Conservation (phyloP, 371 early-diverging fungal genomes). For the Syncephalastrum racemosum region DNA sequence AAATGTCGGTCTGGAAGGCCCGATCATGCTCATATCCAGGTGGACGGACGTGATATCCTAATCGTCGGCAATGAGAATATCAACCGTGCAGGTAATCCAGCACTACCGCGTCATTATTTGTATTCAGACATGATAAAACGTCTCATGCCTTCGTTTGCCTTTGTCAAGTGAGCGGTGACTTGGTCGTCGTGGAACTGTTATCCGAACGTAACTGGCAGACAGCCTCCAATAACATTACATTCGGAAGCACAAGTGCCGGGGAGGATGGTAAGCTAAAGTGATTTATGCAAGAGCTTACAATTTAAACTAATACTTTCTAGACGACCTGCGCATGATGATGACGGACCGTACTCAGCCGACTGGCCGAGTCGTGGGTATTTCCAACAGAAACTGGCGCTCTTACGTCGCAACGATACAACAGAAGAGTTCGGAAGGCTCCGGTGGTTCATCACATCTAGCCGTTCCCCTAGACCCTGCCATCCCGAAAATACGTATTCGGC, state of each 20-base stretch:
- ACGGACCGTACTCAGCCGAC: slow-evolving; percentile 35
- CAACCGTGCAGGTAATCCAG: slow-evolving; percentile 71
- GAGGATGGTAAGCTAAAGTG: slow-evolving; percentile 32
- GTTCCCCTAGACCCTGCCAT: slow-evolving; percentile 80
- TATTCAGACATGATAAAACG: no score
- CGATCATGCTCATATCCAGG: slow-evolving; percentile 60
- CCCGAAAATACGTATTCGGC: slow-evolving; percentile 90
- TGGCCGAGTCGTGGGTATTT: slow-evolving; percentile 78
- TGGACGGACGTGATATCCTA: slow-evolving; percentile 52
- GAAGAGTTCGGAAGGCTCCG: slow-evolving; percentile 60
- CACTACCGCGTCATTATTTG: no score
- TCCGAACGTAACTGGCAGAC: slow-evolving; percentile 63
- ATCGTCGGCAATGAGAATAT: slow-evolving; percentile 68
- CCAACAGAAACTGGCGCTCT: slow-evolving; percentile 87
- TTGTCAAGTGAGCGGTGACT: slow-evolving; percentile 72
- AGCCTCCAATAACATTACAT: slow-evolving; percentile 54
- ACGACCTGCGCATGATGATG: no score
- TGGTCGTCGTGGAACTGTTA: slow-evolving; percentile 76
- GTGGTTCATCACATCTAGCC: slow-evolving; percentile 68
- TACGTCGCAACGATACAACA: slow-evolving; percentile 86
- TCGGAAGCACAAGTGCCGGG: slow-evolving; percentile 39
- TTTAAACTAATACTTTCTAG: no score
- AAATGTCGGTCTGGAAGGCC: slow-evolving; percentile 49
- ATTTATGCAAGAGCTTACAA: no score
- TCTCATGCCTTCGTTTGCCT: background rate